Conservation (phyloP, 306 rosid species). For the Gynostemma pentaphyllum region DNA sequence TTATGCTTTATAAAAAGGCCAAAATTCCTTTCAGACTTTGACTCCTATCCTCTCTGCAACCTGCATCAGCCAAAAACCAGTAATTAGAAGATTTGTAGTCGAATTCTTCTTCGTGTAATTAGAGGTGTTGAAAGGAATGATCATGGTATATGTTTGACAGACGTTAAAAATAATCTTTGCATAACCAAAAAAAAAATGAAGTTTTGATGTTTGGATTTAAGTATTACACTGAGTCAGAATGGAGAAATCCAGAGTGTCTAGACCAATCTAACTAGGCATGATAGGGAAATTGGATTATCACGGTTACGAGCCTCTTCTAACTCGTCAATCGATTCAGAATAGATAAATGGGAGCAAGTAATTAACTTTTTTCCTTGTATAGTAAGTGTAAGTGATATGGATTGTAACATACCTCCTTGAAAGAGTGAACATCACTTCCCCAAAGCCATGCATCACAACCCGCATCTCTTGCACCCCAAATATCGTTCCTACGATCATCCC, state of each 20-base stretch:
- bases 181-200: background rate
- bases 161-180: background rate
- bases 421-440: conserved; percentile 97
- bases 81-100: background rate
- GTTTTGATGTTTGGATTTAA: background rate
- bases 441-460: conserved; percentile 98
- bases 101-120: no score
- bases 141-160: no score
- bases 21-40: background rate
- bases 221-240: no score
- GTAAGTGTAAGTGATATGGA: background rate
- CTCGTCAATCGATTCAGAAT: background rate
- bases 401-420: conserved; percentile 58
- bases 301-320: background rate
- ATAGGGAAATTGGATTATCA: background rate
- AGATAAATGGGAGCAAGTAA: background rate
- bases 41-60: conserved; percentile 22
- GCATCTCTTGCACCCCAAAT: conserved; percentile 99
- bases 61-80: conserved; percentile 30
- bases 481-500: conserved; percentile 92
- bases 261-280: background rate
- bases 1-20: background rate
- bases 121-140: no score
- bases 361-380: background rate
- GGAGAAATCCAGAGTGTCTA: no score